Conservation (phyloP, 2,329 filamentous ascomycete species). For the Ambrosiella xylebori region DNA sequence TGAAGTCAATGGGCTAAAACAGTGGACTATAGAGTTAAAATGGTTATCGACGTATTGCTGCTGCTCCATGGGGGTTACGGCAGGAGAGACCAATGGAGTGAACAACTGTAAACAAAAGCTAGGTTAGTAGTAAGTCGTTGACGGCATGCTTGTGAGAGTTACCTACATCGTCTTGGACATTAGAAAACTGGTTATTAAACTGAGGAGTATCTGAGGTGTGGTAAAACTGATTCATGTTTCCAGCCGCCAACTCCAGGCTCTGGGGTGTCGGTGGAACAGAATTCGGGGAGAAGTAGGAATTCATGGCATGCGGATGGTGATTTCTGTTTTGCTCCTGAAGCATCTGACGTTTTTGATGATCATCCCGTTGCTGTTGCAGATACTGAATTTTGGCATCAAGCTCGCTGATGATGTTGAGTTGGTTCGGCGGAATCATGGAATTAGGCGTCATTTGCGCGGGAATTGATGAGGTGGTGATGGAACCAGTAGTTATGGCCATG, state of each 20-base stretch:
- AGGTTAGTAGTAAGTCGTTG: background rate
- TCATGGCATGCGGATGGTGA: conserved; percentile 15
- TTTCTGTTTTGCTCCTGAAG: conserved; percentile 36
- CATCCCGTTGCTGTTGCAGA: conserved; percentile 44
- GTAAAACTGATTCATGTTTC: conserved; percentile 38
- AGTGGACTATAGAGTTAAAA: conserved; percentile 50
- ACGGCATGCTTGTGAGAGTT: background rate
- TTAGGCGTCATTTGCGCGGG: conserved; percentile 29
- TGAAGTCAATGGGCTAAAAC: conserved; percentile 71
- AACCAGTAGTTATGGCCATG: conserved; percentile 20
- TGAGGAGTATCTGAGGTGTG: conserved; percentile 33
- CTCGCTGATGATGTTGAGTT: conserved; percentile 29
- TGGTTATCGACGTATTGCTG: conserved; percentile 38
- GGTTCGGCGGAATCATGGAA: conserved; percentile 21
- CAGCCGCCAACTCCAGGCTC: conserved; percentile 58
- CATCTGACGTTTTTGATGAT: conserved; percentile 41
- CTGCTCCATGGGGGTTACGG: conserved; percentile 63
- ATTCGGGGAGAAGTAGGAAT: conserved; percentile 36
- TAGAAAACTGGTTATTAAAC: conserved; percentile 45
- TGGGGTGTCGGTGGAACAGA: conserved; percentile 62
- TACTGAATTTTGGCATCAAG: conserved; percentile 51
- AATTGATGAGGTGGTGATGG: conserved; percentile 22
- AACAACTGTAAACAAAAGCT: conserved; percentile 39
- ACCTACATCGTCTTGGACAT: conserved; percentile 44
- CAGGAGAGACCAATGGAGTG: conserved; percentile 69